phyloP scores from a whole-genome alignment of 306 rosid genomes.

The Betula pendula region DNA sequence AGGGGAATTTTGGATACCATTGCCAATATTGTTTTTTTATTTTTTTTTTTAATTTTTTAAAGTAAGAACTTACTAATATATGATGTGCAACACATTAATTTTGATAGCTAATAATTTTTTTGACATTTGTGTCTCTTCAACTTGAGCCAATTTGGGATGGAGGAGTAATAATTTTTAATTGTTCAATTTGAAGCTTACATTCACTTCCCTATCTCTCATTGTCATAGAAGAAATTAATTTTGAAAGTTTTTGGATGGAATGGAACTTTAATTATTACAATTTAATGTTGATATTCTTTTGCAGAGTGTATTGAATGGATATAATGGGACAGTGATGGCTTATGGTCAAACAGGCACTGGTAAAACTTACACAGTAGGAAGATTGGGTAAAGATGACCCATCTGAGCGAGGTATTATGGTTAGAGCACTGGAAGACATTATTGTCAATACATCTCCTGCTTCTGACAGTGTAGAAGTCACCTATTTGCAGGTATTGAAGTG shows the following conservation, averaged over 20 bases:
- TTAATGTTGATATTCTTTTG: slow-evolving; percentile 29
- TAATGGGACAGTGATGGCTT: slow-evolving; percentile 79
- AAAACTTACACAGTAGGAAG: slow-evolving; percentile 71
- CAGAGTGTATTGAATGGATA: slow-evolving; percentile 73
- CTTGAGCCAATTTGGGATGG: background rate
- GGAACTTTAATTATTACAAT: slow-evolving; percentile 5
- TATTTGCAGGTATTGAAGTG: slow-evolving; percentile 54
- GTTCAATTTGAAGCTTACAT: background rate
- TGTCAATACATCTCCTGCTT: slow-evolving; percentile 40
- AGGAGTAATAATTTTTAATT: background rate
- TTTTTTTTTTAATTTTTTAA: too few relatives aligned
- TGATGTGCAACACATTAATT: too few relatives aligned
- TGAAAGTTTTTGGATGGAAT: background rate
- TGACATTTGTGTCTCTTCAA: background rate
- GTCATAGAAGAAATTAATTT: background rate
- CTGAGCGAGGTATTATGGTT: slow-evolving; percentile 71
- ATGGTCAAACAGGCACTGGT: slow-evolving; percentile 80
- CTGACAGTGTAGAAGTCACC: slow-evolving; percentile 59
- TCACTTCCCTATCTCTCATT: background rate
- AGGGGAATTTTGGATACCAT: background rate
- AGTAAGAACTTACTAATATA: too few relatives aligned
- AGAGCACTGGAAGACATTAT: slow-evolving; percentile 68
- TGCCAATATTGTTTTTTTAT: background rate
- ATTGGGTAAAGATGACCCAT: slow-evolving; percentile 56
- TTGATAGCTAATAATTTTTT: too few relatives aligned